phyloP scores from a whole-genome alignment of 345 rosid genomes.

The Brassica juncea region DNA sequence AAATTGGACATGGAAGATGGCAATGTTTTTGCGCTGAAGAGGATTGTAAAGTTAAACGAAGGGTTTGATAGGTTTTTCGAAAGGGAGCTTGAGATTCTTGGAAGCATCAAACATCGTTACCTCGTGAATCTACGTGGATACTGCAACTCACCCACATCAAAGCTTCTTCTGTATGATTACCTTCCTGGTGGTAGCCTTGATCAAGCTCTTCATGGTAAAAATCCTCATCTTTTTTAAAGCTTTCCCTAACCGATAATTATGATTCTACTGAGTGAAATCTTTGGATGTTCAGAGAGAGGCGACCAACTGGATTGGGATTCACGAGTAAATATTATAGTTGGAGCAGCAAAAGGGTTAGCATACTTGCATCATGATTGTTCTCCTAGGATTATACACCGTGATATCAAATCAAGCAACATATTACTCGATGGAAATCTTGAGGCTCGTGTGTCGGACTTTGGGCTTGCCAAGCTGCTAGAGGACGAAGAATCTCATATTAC shows the following conservation, averaged over 20 bases:
- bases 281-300: slow-evolving; percentile 62
- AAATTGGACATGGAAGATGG: slow-evolving; percentile 98
- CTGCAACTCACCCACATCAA: slow-evolving; percentile 91
- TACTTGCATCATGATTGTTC: slow-evolving; percentile 98
- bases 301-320: slow-evolving; percentile 97
- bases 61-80: slow-evolving; percentile 95
- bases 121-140: slow-evolving; percentile 95
- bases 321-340: slow-evolving; percentile 82
- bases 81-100: slow-evolving; percentile 97
- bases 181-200: slow-evolving; percentile 94
- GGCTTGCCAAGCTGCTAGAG: slow-evolving; percentile 91
- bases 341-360: slow-evolving; percentile 98
- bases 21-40: slow-evolving; percentile 82
- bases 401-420: slow-evolving; percentile 96
- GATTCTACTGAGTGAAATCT: slow-evolving; percentile 1
- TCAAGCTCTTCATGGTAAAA: slow-evolving; percentile 86
- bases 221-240: slow-evolving; percentile 4
- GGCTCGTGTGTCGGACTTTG: slow-evolving; percentile 98
- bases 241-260: not conserved
- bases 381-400: slow-evolving; percentile 99
- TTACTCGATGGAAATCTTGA: slow-evolving; percentile 93
- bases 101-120: slow-evolving; percentile 95
- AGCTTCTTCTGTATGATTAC: slow-evolving; percentile 84
- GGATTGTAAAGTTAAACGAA: slow-evolving; percentile 83
- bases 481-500: slow-evolving; percentile 99